Percentiles rank a stretch among this genome's conserved stretches.
These are phyloP conservation scores for Mycena sp. DNA, from an alignment of 1,284 basidiomycete genomes.

Conservation along the genomic window DNA sequence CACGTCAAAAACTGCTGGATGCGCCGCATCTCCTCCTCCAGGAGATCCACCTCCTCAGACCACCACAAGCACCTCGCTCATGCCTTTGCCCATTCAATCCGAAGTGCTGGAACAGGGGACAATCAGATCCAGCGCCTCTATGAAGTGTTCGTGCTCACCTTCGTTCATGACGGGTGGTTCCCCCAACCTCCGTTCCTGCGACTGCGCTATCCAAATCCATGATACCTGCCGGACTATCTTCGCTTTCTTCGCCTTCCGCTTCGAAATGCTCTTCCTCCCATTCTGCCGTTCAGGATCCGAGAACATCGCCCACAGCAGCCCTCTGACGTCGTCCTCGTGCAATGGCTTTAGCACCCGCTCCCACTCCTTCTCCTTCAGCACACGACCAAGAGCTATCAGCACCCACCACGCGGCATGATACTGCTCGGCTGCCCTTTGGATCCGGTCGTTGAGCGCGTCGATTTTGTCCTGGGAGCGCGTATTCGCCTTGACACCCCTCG, in stretches of 20 bases:
- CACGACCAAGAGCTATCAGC: neutral
- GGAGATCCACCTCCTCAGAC: conserved; percentile 27
- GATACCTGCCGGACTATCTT: neutral
- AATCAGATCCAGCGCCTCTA: no score
- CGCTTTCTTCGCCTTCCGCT: neutral
- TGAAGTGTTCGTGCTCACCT: neutral
- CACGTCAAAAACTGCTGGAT: neutral
- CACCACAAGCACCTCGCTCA: conserved; percentile 23
- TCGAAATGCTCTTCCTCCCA: neutral
- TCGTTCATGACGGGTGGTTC: neutral
- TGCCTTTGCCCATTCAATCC: conserved; percentile 28
- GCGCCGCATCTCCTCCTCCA: conserved; percentile 32
- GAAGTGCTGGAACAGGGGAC: conserved; percentile 11
- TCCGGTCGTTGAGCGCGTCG: neutral
- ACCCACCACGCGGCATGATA: neutral
- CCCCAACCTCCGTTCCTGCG: neutral
- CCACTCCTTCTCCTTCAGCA: neutral
- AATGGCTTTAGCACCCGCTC: neutral
- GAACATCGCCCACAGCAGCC: neutral
- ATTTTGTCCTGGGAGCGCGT: neutral
- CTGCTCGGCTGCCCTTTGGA: neutral
- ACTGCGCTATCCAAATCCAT: neutral
- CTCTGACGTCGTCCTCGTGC: neutral
- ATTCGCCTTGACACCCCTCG: conserved; percentile 2
- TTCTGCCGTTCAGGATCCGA: neutral